Base-by-base conservation (phyloP, 2,329 filamentous ascomycete species). In the Pseudogymnoascus sp. region DNA sequence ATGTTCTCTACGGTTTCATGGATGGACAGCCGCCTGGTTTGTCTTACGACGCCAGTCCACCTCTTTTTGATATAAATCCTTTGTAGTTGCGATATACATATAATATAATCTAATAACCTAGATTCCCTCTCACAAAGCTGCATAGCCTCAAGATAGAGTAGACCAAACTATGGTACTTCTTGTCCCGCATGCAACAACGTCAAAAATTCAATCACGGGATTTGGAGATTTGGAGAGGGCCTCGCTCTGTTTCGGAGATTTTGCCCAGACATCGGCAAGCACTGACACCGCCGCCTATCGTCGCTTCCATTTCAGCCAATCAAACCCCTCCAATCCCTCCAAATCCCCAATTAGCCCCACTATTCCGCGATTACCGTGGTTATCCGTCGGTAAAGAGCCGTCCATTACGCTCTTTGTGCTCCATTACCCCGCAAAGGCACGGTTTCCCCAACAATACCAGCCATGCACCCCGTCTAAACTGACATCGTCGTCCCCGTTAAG, bases 311-410 rank as follows among this genome's bases (percentile, higher is more conserved):
- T 6, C 9, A 12, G 3, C 48, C 48, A 55, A 55, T 55, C n/a
- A 55, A 2, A 55, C 21, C n/a, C 4, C 10, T 5, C 1, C 25
- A 55, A 33, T 55, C 9, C 48, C 29, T 15, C 29, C 58, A 59
- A 17, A 39, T 59, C 58, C 38, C 58, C 58, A 59, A 59, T 12
- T 39, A 2, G 17, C 35, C 58, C 58, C 58, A 59, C 8, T 25
- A 10, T 39, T 39, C 35, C 21, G 8, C 21, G 17, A 41, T 59
- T 55, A 8, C 58, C 58, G 58, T 41, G 58, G 58, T 27, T 59
- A 59, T 59, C 58, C 58, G 58, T 59, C 58, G 58, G 58, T 59
- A 59, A 59, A 27, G 25, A 39, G 17, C 27, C 17, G 7, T 39
- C 33, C 33, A 59, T 59, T 27, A 59, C 33, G 4, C 58, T 39